Base-by-base conservation (phyloP, 352 stramenopile genomes). In the Plasmopara muralis region DNA sequence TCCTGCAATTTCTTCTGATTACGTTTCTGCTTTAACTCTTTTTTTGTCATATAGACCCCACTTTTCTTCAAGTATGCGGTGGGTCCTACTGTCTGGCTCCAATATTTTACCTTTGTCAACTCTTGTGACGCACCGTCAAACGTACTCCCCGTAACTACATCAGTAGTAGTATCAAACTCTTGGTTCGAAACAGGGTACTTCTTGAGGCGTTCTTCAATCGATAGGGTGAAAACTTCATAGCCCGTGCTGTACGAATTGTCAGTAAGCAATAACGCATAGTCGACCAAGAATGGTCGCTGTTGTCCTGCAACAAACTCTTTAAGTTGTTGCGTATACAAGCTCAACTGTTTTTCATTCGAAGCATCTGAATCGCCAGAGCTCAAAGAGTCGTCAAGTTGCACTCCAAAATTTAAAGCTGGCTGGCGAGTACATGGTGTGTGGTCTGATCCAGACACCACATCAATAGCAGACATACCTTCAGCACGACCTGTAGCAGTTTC, bases 231-330 rank as follows among this genome's bases (percentile, higher is more conserved):
- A 1, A 83, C 62, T 56, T 89, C 64, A 50, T 86, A 94, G 0
- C 79, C 84, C 0, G 78, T 90, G 51, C 77, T 93, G 59, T 77
- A 93, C 25, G 72, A 73, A 43, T 93, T 94, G 46, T 94, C 84
- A 44, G 59, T 74, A 6, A 94, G 53, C 14, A 88, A 68, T 34
- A 71, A 68, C 5, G 74, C 54, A 45, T 89, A 89, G 53, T 92
- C 73, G 9, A 94, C 48, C 40, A 94, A 48, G 47, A 94, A 92
- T 30, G 82, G 82, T n/a, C 79, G 75, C 45, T 92, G 82, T 47
- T 88, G 76, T 25, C 74, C 77, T 16, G 77, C 68, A 29, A 83
- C 55, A 29, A 89, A 88, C 31, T 80, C 53, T 6, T 63, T 47
- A 9, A 90, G 57, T 33, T 79, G 60, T 49, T 92, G 76, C 8